Evolutionary conservation across 306 rosid species (phyloP), one percentile per base, ranked within the genome.

Genomic region (Coriaria nepalensis): DNA sequence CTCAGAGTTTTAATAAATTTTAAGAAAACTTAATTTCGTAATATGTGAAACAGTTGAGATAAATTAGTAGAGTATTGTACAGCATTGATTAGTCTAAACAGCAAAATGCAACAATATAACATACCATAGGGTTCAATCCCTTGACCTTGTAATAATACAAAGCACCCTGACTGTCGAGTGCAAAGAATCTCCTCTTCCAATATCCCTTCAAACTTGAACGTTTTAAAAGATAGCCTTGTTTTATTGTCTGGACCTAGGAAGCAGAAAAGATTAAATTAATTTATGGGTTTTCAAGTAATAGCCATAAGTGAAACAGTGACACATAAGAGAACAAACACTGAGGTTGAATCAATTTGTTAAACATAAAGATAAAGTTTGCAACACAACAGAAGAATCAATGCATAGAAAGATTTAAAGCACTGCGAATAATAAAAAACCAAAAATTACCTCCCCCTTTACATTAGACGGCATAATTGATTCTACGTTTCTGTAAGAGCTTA

Each of bases 161-260:
- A 65, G 63, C 70, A 60, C 96, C 83, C 45, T 77, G 81, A 72
- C 55, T 82, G 66, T 90, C 87, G 61, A 90, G 93, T 33, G 77
- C 83, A 56, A 90, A 90, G 67, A 85, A 90, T 60, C 87, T 77
- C 57, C 98, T 74, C 68, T 90, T 90, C 98, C 98, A 90, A 60
- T 85, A 94, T 60, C 95, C 98, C 45, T 94, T 81, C 48, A 38
- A 54, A 57, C 70, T 71, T 53, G 98, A 77, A 37, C 96, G 93
- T 62, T 90, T 90, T 66, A 85, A 71, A 39, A 90, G 82, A 71
- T 90, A 90, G 33, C 98, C 98, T 60, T 90, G 93, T 68, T 82
- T 79, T 45, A 77, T 66, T 11, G 92, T 79, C 68, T 73, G 81
- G 69, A 70, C 66, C 98, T 90, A 68, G 55, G 14, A 13, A 44